These are phyloP conservation scores for Neoboletus magnificus DNA, from an alignment of 768 basidiomycete genomes.

Conservation along the genomic window DNA sequence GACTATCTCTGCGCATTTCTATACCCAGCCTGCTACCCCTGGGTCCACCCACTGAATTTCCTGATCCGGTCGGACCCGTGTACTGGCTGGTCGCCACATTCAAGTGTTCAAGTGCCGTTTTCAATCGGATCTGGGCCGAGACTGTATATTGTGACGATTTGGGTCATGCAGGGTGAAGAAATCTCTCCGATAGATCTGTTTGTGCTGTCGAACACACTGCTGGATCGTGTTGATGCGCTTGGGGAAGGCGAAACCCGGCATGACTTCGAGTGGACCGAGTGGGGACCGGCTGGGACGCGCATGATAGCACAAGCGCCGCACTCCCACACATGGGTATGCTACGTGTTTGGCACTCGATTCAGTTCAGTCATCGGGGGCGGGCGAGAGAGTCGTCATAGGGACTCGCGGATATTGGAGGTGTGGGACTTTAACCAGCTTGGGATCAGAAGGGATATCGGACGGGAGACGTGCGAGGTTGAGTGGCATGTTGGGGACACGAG, in stretches of 20 bases:
- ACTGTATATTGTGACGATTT: constrained; percentile 47
- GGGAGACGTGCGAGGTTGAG: constrained; percentile 13
- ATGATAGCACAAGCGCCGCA: constrained; percentile 36
- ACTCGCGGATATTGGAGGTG: constrained; percentile 32
- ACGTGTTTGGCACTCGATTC: constrained; percentile 49
- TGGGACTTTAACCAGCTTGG: constrained; percentile 53
- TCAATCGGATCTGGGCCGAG: constrained; percentile 39
- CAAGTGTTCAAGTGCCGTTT: constrained; percentile 43
- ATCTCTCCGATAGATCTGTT: constrained; percentile 39
- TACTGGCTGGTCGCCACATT: constrained; percentile 41
- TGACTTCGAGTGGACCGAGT: constrained; percentile 45
- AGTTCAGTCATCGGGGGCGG: constrained; percentile 26
- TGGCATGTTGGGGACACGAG: constrained; percentile 26
- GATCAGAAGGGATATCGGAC: constrained; percentile 27
- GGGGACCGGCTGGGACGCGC: constrained; percentile 50
- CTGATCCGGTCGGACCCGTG: constrained; percentile 54
- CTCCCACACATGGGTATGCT: constrained; percentile 55
- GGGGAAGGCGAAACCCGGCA: constrained; percentile 14
- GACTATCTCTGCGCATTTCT: constrained; percentile 38
- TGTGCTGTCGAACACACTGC: constrained; percentile 39
- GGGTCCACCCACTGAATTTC: constrained; percentile 32
- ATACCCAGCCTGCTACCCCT: constrained; percentile 37
- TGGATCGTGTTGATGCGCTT: constrained; percentile 23
- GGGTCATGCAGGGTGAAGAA: constrained; percentile 30
- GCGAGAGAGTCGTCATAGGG: constrained; percentile 8